Evolutionary conservation across 2,329 filamentous ascomycete species (phyloP), one percentile per base, ranked within the genome.

Genomic region (Claviceps sp.): DNA sequence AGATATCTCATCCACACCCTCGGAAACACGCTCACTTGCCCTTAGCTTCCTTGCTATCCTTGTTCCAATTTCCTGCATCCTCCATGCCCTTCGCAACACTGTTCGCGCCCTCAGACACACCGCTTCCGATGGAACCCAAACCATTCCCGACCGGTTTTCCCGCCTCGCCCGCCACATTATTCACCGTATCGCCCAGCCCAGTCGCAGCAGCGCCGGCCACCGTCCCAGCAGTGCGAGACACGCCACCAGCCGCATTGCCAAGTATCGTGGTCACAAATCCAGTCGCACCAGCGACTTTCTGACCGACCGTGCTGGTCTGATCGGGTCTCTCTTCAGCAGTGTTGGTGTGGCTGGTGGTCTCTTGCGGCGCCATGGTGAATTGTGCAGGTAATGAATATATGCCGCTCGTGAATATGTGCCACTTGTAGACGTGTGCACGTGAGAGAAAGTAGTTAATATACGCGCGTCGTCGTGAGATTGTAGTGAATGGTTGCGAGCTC

Each of bases 11-110:
- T 11, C 9, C 30, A 8, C 30, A 30, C 30, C 30, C 30, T 30
- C 30, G 22, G 5, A 5, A 16, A 24, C 37, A 42, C 26, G 3
- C 11, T 42, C 38, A 18, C 18, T 11, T 14, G 26, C 18, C 30
- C 30, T 30, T 4, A 30, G 30, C 30, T 11, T 30, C 8, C 30
- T 30, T 30, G 30, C 30, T 30, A 11, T 11, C 30, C 54, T 65
- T 70, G 66, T 75, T 76, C 76, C 77, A 79, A 61, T 80, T 65
- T 3, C 79, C 78, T 11, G 78, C 78, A 59, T 79, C 68, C 65
- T 81, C 77, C 6, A 77, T 72, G 0, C 78, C 77, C 64, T 76
- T 72, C 14, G 73, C 72, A 2, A 80, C 68, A 47, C 64, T 67
- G 44, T 68, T 67, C 40, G 71, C 63, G 1, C 76, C 79, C 45